Evolutionary conservation across 768 basidiomycete genomes (phyloP).

Genomic region (Tremella mesenterica): DNA sequence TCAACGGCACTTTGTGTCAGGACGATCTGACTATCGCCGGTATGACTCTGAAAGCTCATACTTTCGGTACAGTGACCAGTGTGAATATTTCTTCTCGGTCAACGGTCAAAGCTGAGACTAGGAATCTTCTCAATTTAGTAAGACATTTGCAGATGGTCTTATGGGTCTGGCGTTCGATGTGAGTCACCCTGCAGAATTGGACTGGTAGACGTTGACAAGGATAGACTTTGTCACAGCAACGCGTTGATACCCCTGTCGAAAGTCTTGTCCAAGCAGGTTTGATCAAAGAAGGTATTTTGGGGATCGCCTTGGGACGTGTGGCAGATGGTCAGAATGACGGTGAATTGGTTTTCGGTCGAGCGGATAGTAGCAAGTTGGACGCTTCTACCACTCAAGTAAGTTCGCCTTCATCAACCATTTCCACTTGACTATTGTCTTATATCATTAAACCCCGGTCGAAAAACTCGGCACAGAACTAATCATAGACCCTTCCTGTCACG

Average conservation of each 20-base stretch:
- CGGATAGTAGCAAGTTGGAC: constrained; percentile 64
- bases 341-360: constrained; percentile 70
- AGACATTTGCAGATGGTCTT: constrained; percentile 49
- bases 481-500: constrained; percentile 10
- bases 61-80: constrained; percentile 57
- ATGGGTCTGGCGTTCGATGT: constrained; percentile 29
- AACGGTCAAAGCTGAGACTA: constrained; percentile 1
- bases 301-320: constrained; percentile 70
- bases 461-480: no score
- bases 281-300: constrained; percentile 59
- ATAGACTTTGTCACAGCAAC: constrained; percentile 61
- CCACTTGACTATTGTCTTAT: not conserved
- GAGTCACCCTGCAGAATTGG: not conserved
- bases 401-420: not conserved
- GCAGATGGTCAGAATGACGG: constrained; percentile 46
- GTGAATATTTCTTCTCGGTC: constrained; percentile 49
- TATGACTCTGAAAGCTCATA: constrained; percentile 53
- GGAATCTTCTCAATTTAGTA: constrained; percentile 31
- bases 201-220: constrained; percentile 55
- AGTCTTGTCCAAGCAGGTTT: constrained; percentile 54
- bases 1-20: constrained; percentile 56
- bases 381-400: constrained; percentile 48
- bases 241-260: constrained; percentile 62
- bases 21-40: constrained; percentile 62
- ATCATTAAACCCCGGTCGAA: not conserved